Conservation (phyloP, 2,329 filamentous ascomycete species). For the Akanthomyces lecanii region DNA sequence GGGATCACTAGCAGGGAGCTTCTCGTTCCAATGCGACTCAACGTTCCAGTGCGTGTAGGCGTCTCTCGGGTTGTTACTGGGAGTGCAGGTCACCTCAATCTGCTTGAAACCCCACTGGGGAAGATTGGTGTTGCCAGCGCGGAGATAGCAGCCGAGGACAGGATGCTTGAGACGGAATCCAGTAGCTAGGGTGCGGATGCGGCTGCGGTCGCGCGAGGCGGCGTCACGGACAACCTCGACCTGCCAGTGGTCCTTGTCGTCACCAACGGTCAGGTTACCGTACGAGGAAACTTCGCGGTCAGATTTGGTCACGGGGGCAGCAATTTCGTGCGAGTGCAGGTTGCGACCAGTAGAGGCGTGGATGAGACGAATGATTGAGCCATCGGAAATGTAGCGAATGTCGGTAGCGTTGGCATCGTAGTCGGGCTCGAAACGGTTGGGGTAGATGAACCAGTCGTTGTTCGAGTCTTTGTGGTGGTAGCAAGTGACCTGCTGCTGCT, state of each 20-base stretch:
- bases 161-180: conserved; percentile 84
- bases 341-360: conserved; percentile 96
- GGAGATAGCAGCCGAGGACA: conserved; percentile 83
- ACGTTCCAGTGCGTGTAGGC: conserved; percentile 99
- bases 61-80: conserved; percentile 87
- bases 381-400: conserved; percentile 73
- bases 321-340: conserved; percentile 87
- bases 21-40: conserved; percentile 90
- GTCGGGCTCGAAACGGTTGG: conserved; percentile 72
- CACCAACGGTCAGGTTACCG: conserved; percentile 90
- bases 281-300: conserved; percentile 94
- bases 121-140: conserved; percentile 91
- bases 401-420: conserved; percentile 64
- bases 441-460: conserved; percentile 99
- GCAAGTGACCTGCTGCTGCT: conserved; percentile 95
- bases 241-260: conserved; percentile 97
- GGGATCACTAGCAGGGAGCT: conserved; percentile 81
- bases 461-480: conserved; percentile 99
- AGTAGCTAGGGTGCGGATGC: conserved; percentile 85
- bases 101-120: conserved; percentile 99
- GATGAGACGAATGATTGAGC: conserved; percentile 76
- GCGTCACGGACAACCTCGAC: conserved; percentile 90
- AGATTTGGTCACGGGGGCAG: conserved; percentile 82
- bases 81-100: conserved; percentile 93
- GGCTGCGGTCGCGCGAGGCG: conserved; percentile 77